phyloP scores from a whole-genome alignment of 2,329 filamentous ascomycete species.

The Achaetomium macrosporum region DNA sequence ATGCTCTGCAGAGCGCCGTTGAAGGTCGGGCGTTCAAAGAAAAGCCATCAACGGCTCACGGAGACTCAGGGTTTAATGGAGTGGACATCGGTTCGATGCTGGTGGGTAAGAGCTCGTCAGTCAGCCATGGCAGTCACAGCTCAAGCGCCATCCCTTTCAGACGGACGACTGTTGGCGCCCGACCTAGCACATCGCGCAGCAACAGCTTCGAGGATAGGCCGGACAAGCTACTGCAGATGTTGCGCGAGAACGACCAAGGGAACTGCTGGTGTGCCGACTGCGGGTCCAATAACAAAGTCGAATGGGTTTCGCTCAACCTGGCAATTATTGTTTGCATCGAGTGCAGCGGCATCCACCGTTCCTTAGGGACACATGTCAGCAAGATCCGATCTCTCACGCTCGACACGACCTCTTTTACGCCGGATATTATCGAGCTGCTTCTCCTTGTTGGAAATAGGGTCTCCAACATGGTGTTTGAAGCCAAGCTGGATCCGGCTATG shows the following conservation, averaged over 20 bases:
- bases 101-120: slow-evolving; percentile 81
- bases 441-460: slow-evolving; percentile 88
- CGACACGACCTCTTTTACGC: slow-evolving; percentile 92
- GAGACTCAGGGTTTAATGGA: slow-evolving; percentile 54
- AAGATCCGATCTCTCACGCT: slow-evolving; percentile 93
- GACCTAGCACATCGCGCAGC: slow-evolving; percentile 67
- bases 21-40: slow-evolving; percentile 66
- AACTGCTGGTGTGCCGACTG: slow-evolving; percentile 95
- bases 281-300: slow-evolving; percentile 82
- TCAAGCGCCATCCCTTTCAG: slow-evolving; percentile 60
- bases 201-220: slow-evolving; percentile 75
- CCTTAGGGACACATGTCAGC: slow-evolving; percentile 93
- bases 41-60: slow-evolving; percentile 39
- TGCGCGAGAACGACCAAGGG: slow-evolving; percentile 85
- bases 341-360: slow-evolving; percentile 95
- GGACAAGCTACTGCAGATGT: slow-evolving; percentile 76
- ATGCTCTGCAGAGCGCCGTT: slow-evolving; percentile 90
- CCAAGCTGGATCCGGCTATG: slow-evolving; percentile 63
- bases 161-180: slow-evolving; percentile 85
- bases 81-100: slow-evolving; percentile 89
- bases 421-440: slow-evolving; percentile 92
- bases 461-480: slow-evolving; percentile 96
- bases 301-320: slow-evolving; percentile 98
- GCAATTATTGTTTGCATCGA: slow-evolving; percentile 96
- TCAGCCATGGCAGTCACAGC: slow-evolving; percentile 41